phyloP scores from a whole-genome alignment of 2,329 filamentous ascomycete species.

The Pseudohalonectria lignicola region DNA sequence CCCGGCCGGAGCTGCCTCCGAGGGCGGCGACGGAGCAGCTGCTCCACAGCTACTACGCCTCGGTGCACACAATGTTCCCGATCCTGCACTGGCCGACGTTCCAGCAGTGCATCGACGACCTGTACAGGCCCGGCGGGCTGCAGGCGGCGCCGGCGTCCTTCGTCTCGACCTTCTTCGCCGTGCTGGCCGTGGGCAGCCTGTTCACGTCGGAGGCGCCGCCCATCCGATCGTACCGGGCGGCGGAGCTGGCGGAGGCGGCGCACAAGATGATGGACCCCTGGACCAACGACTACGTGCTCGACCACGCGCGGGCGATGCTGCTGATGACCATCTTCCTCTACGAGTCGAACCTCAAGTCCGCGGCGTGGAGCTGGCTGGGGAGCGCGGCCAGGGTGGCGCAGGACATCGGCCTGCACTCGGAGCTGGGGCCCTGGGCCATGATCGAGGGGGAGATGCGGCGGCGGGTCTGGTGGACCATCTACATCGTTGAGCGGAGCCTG shows the following conservation, averaged over 20 bases:
- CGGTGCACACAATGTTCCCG: conserved; percentile 71
- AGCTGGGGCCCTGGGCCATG: conserved; percentile 60
- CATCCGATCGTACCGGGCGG: conserved; percentile 39
- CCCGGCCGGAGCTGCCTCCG: conserved; percentile 57
- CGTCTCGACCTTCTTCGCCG: conserved; percentile 69
- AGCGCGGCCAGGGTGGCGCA: conserved; percentile 71
- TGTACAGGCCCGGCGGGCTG: conserved; percentile 58
- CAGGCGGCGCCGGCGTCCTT: conserved; percentile 55
- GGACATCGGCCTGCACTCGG: conserved; percentile 69
- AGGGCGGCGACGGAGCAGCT: conserved; percentile 61
- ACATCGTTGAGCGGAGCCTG: conserved; percentile 74
- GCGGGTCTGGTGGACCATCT: conserved; percentile 89
- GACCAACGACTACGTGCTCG: conserved; percentile 65
- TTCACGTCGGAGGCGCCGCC: conserved; percentile 50
- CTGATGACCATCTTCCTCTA: conserved; percentile 70
- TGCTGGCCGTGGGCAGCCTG: conserved; percentile 73
- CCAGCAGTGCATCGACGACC: conserved; percentile 59
- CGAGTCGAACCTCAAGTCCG: conserved; percentile 77
- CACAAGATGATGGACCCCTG: conserved; percentile 66
- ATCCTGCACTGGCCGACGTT: conserved; percentile 85
- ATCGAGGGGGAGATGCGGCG: conserved; percentile 79
- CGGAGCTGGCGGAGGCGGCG: conserved; percentile 61
- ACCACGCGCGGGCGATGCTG: conserved; percentile 62
- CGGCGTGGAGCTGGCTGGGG: conserved; percentile 79
- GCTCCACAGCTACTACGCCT: conserved; percentile 63